phyloP scores from a whole-genome alignment of 345 rosid genomes.

The Eucalyptus polybractea region DNA sequence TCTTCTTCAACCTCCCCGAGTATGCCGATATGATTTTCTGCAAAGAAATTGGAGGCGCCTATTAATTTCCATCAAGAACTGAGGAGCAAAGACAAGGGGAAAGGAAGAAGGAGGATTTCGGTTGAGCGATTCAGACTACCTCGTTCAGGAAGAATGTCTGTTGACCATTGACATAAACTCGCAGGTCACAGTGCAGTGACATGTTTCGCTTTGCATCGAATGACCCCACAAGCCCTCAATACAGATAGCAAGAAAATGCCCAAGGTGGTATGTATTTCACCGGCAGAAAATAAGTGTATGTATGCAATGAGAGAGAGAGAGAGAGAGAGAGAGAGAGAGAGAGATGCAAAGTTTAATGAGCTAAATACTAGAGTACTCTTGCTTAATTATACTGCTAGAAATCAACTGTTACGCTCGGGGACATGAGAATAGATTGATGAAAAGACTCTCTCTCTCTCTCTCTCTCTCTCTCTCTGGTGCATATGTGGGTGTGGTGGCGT shows the following conservation, averaged over 20 bases:
- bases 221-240: not conserved
- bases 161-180: slow-evolving; percentile 26
- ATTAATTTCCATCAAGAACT: not conserved
- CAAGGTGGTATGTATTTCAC: not conserved
- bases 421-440: not conserved
- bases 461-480: not conserved
- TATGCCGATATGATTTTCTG: slow-evolving; percentile 43
- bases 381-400: not conserved
- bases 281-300: not conserved
- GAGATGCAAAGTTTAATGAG: not conserved
- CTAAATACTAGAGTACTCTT: not conserved
- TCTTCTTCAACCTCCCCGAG: slow-evolving; percentile 45
- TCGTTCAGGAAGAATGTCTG: slow-evolving; percentile 41
- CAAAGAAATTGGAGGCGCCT: not conserved
- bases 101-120: not conserved
- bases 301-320: not conserved
- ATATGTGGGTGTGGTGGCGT: not conserved
- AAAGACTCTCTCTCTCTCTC: not conserved
- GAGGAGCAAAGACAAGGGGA: not conserved
- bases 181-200: slow-evolving; percentile 34
- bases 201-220: slow-evolving; percentile 2
- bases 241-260: not conserved
- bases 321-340: not conserved
- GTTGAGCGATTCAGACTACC: slow-evolving; percentile 13
- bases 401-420: not conserved